phyloP scores from a whole-genome alignment of 441 rosid genomes.

The Gossypium aridum region DNA sequence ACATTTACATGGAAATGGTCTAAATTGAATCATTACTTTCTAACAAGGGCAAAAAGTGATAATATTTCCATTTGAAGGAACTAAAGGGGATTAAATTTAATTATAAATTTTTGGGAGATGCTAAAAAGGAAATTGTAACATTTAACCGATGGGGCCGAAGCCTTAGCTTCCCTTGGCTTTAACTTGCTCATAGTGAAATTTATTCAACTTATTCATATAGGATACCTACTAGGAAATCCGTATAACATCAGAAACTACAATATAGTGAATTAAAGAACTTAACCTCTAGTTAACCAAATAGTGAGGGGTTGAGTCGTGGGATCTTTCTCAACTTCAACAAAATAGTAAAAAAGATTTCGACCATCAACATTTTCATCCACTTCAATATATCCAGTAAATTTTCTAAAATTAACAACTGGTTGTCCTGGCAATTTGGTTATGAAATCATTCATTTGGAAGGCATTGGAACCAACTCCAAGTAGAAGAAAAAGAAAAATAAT shows the following conservation, averaged over 20 bases:
- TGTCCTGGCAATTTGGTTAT: background rate
- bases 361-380: background rate
- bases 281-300: slow-evolving; percentile 6
- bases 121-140: no score
- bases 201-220: background rate
- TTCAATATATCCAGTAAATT: background rate
- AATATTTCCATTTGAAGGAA: no score
- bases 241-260: no score
- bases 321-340: background rate
- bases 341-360: background rate
- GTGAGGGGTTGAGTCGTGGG: background rate
- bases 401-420: background rate
- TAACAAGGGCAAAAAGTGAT: no score
- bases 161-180: no score
- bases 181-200: no score
- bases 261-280: background rate
- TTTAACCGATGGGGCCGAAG: no score
- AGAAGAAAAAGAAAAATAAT: no score
- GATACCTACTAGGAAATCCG: background rate
- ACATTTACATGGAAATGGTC: no score
- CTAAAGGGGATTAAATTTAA: no score
- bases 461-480: no score
- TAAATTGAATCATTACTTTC: background rate
- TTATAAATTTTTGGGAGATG: no score
- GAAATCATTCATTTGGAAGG: background rate